These are phyloP conservation scores for Phytophthora nicotianae DNA, from an alignment of 352 stramenopile genomes.

Conservation along the genomic window DNA sequence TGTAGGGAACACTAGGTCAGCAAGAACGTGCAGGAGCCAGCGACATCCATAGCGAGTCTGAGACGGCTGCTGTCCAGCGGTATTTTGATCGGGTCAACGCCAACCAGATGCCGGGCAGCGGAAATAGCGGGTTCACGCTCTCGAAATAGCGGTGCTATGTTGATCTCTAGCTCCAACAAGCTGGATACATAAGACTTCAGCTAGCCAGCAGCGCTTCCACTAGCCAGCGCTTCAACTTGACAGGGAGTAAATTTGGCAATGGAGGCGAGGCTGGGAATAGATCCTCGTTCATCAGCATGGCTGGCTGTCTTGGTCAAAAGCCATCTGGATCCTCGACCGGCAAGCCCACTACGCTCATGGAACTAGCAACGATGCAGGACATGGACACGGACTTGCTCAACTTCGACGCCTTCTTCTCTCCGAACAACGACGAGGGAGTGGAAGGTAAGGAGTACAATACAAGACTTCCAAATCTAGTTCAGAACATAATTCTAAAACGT, in stretches of 20 bases:
- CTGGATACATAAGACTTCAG: slow-evolving; percentile 30
- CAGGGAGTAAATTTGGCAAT: slow-evolving; percentile 25
- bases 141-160: slow-evolving; percentile 21
- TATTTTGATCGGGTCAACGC: slow-evolving; percentile 15
- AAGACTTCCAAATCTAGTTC: too few relatives aligned
- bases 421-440: slow-evolving; percentile 38
- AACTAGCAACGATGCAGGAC: slow-evolving; percentile 37
- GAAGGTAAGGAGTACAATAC: slow-evolving; percentile 35
- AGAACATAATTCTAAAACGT: too few relatives aligned
- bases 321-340: slow-evolving; percentile 28
- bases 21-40: slow-evolving; percentile 5
- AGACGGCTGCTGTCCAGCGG: slow-evolving; percentile 8
- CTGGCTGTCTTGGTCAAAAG: slow-evolving; percentile 32
- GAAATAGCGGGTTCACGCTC: slow-evolving; percentile 17
- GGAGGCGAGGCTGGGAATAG: slow-evolving; percentile 25
- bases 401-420: slow-evolving; percentile 42
- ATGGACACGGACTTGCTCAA: slow-evolving; percentile 42
- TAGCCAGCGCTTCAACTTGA: slow-evolving; percentile 17
- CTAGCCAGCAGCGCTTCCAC: background rate
- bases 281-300: slow-evolving; percentile 7
- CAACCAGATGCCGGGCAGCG: background rate
- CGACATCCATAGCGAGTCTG: background rate
- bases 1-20: slow-evolving; percentile 8
- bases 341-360: slow-evolving; percentile 21
- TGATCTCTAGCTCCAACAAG: background rate